These are phyloP conservation scores for Penicillium arizonense DNA, from an alignment of 495 filamentous ascomycete genomes.

Conservation along the genomic window DNA sequence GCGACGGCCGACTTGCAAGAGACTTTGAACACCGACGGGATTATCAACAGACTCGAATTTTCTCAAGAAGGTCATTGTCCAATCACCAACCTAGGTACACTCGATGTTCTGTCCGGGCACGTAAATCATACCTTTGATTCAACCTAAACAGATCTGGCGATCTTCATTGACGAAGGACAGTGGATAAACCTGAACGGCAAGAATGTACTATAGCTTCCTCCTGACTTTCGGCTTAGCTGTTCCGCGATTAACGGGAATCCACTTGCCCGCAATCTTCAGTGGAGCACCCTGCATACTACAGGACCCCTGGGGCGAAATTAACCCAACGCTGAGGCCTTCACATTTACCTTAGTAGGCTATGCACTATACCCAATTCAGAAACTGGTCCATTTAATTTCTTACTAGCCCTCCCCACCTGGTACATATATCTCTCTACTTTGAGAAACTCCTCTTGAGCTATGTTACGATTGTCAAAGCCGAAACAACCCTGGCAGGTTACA, in stretches of 20 bases:
- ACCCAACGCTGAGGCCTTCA: too few species aligned
- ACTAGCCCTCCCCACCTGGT: too few species aligned
- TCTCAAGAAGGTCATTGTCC: slow-evolving; percentile 13
- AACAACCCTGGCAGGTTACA: too few species aligned
- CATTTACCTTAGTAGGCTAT: too few species aligned
- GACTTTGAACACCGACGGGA: background rate
- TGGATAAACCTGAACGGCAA: slow-evolving; percentile 26
- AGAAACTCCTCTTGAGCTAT: too few species aligned
- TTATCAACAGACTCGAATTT: slow-evolving; percentile 9
- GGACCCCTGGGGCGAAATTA: too few species aligned
- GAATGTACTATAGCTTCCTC: slow-evolving; percentile 30
- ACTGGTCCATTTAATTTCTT: too few species aligned
- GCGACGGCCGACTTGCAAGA: slow-evolving; percentile 3
- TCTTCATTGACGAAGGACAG: slow-evolving; percentile 7
- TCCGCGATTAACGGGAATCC: slow-evolving; percentile 11
- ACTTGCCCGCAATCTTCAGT: too few species aligned
- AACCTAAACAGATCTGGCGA: background rate
- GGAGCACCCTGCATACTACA: too few species aligned
- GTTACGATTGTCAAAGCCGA: too few species aligned
- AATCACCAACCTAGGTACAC: slow-evolving; percentile 4
- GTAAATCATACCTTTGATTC: slow-evolving; percentile 3
- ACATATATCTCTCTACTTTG: too few species aligned
- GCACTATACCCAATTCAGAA: too few species aligned
- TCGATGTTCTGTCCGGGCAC: slow-evolving; percentile 6
- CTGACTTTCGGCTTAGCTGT: slow-evolving; percentile 20